Conservation (phyloP, 116 monocot species). For the Zostera marina region DNA sequence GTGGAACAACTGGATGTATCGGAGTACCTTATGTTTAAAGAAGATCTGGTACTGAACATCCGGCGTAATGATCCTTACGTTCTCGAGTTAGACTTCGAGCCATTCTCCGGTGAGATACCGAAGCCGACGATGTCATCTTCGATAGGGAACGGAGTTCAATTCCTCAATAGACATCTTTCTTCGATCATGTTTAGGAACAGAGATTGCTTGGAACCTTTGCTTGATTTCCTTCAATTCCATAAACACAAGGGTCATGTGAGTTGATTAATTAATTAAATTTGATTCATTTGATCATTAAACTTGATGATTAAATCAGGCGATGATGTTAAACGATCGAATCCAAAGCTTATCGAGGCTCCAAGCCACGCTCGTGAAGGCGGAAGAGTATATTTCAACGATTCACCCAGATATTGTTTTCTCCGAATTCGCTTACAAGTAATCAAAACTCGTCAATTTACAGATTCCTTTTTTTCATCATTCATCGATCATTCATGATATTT, state of each 20-base stretch:
- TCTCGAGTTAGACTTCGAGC: no score
- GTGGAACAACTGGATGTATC: constrained; percentile 64
- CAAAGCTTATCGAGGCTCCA: constrained; percentile 54
- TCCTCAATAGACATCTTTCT: no score
- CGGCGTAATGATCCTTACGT: no score
- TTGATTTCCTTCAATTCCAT: no score
- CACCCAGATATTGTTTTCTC: constrained; percentile 39
- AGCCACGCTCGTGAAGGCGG: constrained; percentile 56
- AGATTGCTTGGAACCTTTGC: no score
- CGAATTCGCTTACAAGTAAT: constrained; percentile 61
- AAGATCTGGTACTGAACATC: constrained; percentile 88
- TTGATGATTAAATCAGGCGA: constrained; percentile 19
- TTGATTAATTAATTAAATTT: no score
- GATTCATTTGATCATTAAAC: no score
- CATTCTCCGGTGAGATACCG: no score
- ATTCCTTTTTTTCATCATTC: not conserved
- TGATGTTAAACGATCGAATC: constrained; percentile 94
- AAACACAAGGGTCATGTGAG: no score
- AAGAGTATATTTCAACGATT: constrained; percentile 59
- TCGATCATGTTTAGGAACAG: no score
- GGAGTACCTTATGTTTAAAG: constrained; percentile 84
- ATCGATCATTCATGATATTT: not conserved
- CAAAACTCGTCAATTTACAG: not conserved
- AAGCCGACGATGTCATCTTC: no score
- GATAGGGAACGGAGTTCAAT: no score